Base-by-base conservation (phyloP, 208 protist genomes). In the Trypanosoma boissoni region DNA sequence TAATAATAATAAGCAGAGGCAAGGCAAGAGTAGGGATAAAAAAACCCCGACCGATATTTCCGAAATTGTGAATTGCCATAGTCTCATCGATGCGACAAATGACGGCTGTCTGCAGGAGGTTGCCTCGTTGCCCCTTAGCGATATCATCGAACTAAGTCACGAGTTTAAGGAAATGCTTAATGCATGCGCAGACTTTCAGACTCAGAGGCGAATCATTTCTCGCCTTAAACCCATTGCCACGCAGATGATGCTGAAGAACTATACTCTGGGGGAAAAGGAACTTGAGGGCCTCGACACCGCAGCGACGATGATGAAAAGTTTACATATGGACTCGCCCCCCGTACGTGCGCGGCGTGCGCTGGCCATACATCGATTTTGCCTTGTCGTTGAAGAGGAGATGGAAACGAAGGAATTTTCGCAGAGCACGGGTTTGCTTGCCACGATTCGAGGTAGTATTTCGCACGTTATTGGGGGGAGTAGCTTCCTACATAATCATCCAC, bases 361-460 rank as follows among this genome's bases (percentile, higher is more conserved):
- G 24, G 87, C 87, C 7, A 64, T 94, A 29, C 78, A 86, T 49
- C 78, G 75, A 42, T 94, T 90, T 52, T 89, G 83, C 44, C 45
- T 51, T 1, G 81, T 76, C 29, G 29, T 86, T 26, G 63, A 78
- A 23, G 70, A 87, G 45, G 80, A 94, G 64, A 59, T 94, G 51
- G 87, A 94, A 61, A 83, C 88, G 18, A 81, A 91, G 57, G 51
- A 78, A 36, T 72, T 91, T 26, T 67, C 69, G 20, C 42, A 58
- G 12, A 68, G 61, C 14, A 80, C 72, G 0, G 83, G 83, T 26
- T 55, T 90, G 29, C 65, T 91, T 12, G 54, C 56, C 21, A 50
- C 39, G 7, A 41, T 87, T 23, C 72, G 46, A 51, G 49, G 44
- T 18, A 18, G 14, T 24, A 41, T 20, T 48, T 8, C 23, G 26